A percentile compares a stretch with the other conserved stretches of the same genome.
phyloP scores from a whole-genome alignment of 83 land plant species.

The Isoetes engelmannii region DNA sequence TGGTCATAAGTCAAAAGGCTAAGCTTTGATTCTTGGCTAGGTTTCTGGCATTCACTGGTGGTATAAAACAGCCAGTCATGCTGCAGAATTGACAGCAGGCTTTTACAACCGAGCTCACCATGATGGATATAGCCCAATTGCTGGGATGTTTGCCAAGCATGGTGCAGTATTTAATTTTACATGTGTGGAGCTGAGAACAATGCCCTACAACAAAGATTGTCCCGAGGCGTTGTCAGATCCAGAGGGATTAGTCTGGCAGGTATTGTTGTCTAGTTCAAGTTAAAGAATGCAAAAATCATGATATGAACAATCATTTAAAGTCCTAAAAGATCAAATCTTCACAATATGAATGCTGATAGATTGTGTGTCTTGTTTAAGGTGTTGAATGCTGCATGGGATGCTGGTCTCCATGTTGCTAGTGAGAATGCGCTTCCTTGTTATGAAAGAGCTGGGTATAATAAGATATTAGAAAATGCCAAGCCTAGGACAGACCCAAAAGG shows the following conservation, averaged over 20 bases:
- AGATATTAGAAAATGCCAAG: conserved; percentile 76
- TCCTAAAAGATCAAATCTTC: neutral
- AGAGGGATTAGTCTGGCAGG: conserved; percentile 86
- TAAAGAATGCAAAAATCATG: too few relatives aligned
- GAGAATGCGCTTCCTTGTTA: conserved; percentile 83
- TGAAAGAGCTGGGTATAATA: conserved; percentile 82
- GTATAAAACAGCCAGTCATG: conserved; percentile 78
- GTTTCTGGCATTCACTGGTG: conserved; percentile 85
- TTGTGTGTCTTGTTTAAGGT: neutral
- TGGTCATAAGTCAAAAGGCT: too few relatives aligned
- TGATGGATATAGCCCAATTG: conserved; percentile 68
- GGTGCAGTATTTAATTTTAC: conserved; percentile 57
- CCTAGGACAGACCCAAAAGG: conserved; percentile 85
- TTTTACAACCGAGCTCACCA: conserved; percentile 49
- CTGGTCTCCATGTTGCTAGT: conserved; percentile 60
- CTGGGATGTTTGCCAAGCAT: conserved; percentile 63
- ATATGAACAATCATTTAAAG: neutral
- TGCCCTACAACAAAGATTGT: conserved; percentile 35
- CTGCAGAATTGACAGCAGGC: conserved; percentile 82
- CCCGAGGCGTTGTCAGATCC: conserved; percentile 61
- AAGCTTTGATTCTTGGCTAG: conserved; percentile 21
- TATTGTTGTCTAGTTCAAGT: conserved; percentile 8
- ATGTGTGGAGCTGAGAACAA: conserved; percentile 36
- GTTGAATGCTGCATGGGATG: conserved; percentile 16
- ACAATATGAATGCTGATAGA: neutral